These are phyloP conservation scores for Penicillium sp. DNA, from an alignment of 2,329 filamentous ascomycete genomes.

Conservation along the genomic window DNA sequence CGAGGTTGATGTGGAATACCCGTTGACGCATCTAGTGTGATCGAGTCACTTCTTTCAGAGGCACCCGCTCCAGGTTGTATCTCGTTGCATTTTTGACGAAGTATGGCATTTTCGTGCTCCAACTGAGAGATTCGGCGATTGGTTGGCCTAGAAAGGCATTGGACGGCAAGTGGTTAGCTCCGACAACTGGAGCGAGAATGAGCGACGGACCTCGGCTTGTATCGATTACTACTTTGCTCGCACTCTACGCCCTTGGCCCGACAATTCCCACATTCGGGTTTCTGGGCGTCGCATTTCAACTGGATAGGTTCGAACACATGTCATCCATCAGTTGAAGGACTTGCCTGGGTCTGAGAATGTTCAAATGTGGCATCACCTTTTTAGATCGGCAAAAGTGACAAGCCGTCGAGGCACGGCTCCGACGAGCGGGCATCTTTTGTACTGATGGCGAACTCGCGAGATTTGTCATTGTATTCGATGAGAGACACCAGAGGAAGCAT, in stretches of 20 bases:
- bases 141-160: constrained; percentile 16
- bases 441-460: not conserved
- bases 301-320: constrained; percentile 14
- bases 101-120: constrained; percentile 21
- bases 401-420: constrained; percentile 23
- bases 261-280: constrained; percentile 45
- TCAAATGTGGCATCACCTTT: constrained; percentile 15
- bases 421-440: constrained; percentile 14
- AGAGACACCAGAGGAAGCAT: not conserved
- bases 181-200: not conserved
- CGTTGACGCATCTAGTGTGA: constrained; percentile 5
- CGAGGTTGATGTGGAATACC: constrained; percentile 4
- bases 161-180: too few relatives aligned
- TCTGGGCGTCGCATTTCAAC: constrained; percentile 47
- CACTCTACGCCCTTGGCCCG: constrained; percentile 43
- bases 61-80: not conserved
- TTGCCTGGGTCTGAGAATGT: too few relatives aligned
- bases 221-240: constrained; percentile 34
- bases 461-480: not conserved
- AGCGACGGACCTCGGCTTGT: constrained; percentile 19
- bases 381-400: constrained; percentile 36
- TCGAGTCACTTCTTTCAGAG: constrained; percentile 1
- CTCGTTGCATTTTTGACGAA: constrained; percentile 13
- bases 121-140: constrained; percentile 23
- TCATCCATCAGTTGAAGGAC: too few relatives aligned